A percentile compares a stretch with the other conserved stretches of the same genome.
Evolutionary conservation across 192 early-diverging fungal species (phyloP).

Genomic region (Lunasporangiospora selenospora): DNA sequence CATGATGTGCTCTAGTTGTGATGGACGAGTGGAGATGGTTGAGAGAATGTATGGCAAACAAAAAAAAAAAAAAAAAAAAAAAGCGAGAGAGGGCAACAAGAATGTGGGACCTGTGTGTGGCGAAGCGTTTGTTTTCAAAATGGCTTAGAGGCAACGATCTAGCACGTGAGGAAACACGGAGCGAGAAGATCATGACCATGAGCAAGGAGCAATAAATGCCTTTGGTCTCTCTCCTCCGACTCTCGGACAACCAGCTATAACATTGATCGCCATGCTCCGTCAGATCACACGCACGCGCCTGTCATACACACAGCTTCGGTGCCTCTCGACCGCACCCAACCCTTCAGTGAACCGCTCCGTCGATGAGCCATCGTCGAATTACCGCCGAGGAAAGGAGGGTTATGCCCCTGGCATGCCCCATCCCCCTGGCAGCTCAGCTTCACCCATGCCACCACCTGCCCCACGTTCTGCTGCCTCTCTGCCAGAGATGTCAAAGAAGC

Average conservation of each 20-base stretch:
- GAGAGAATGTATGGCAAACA: neutral
- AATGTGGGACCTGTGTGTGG: too few species aligned
- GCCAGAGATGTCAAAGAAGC: constrained; percentile 42
- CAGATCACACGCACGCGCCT: constrained; percentile 30
- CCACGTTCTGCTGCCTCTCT: constrained; percentile 35
- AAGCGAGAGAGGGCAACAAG: neutral
- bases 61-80: neutral
- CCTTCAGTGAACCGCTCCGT: too few species aligned
- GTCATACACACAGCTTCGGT: constrained; percentile 16
- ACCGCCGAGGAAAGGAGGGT: constrained; percentile 41
- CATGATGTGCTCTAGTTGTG: constrained; percentile 11
- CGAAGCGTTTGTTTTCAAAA: too few species aligned
- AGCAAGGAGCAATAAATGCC: too few species aligned
- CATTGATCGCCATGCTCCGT: constrained; percentile 38
- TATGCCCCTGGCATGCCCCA: constrained; percentile 46
- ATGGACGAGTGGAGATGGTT: neutral
- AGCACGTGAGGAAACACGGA: too few species aligned
- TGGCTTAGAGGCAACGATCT: too few species aligned
- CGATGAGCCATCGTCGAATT: constrained; percentile 39
- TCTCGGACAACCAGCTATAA: too few species aligned
- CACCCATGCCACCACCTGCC: constrained; percentile 28
- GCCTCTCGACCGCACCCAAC: constrained; percentile 26
- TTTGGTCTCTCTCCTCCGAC: too few species aligned
- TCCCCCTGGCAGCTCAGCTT: constrained; percentile 32
- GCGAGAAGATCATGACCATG: too few species aligned